A percentile compares a stretch with the other conserved stretches of the same genome.
phyloP scores from a whole-genome alignment of 1,284 basidiomycete genomes.

The Trichosporon sp. region DNA sequence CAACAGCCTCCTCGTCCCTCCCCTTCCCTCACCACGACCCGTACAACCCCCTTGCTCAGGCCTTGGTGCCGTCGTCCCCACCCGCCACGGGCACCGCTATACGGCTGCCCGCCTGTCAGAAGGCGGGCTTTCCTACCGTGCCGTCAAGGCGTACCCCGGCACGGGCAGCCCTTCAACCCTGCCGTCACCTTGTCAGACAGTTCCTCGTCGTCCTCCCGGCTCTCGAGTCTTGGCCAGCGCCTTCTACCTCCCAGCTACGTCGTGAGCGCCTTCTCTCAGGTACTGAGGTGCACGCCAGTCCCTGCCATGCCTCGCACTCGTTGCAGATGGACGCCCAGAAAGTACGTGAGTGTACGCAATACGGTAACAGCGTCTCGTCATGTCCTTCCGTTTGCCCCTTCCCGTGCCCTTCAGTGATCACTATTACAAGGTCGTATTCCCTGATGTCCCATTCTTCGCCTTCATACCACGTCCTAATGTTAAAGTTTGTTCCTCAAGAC shows the following conservation, averaged over 20 bases:
- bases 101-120: conserved; percentile 1
- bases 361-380: neutral
- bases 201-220: neutral
- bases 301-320: neutral
- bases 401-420: conserved; percentile 9
- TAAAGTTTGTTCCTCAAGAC: conserved; percentile 4
- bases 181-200: neutral
- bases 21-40: neutral
- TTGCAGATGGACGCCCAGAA: neutral
- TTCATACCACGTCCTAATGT: conserved; percentile 5
- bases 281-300: neutral
- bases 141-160: neutral
- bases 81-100: conserved; percentile 7
- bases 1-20: neutral
- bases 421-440: neutral
- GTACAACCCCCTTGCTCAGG: neutral
- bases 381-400: neutral
- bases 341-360: neutral
- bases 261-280: neutral
- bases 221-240: neutral
- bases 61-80: neutral
- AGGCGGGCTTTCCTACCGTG: neutral
- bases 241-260: neutral
- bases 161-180: neutral
- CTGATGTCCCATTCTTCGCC: conserved; percentile 10